Evolutionary conservation across 2,329 filamentous ascomycete genomes (phyloP), one percentile per base, ranked within the genome.

Genomic region (Cucurbitaria berberidis): DNA sequence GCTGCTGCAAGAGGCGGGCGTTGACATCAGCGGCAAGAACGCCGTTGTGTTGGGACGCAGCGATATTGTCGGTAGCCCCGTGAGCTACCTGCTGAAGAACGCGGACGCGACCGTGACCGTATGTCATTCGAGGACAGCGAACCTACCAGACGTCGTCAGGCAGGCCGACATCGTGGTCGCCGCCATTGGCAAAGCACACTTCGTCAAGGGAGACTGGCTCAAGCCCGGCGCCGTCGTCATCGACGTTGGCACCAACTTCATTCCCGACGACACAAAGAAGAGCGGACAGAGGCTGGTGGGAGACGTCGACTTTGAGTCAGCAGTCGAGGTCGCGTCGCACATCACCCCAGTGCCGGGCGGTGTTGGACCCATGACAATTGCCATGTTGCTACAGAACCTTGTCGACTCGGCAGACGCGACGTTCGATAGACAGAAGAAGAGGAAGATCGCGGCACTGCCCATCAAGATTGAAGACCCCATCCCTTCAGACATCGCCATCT

Each of bases 341-440:
- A 97, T 99, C 70, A 99, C 95, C 2, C 95, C 95, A 1, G 95
- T 99, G 2, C 95, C 95, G 1, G 95, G 95, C 51, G 95, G 95
- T 75, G 95, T 99, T 53, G 95, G 95, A 0, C 95, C 95, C 45
- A 99, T 99, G 95, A 99, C 95, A 3, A 93, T 99, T 59, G 95
- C 95, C 55, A 99, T 99, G 95, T 82, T 99, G 42, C 81, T 99
- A 67, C 90, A 96, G 76, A 99, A 99, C 71, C 93, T 98, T 8
- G 89, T 98, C 49, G 89, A 93, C 64, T 88, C 93, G 29, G 89
- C 95, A 30, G 89, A 87, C 43, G 80, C 84, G 51, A 93, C 91
- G 70, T 95, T 95, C 60, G 90, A 95, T 60, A 85, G 85, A 56
- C 89, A 96, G 74, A 96, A 91, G 78, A 82, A 88, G 58, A 86